Evolutionary conservation across 768 basidiomycete genomes (phyloP).

Genomic region (Suillus americanus): DNA sequence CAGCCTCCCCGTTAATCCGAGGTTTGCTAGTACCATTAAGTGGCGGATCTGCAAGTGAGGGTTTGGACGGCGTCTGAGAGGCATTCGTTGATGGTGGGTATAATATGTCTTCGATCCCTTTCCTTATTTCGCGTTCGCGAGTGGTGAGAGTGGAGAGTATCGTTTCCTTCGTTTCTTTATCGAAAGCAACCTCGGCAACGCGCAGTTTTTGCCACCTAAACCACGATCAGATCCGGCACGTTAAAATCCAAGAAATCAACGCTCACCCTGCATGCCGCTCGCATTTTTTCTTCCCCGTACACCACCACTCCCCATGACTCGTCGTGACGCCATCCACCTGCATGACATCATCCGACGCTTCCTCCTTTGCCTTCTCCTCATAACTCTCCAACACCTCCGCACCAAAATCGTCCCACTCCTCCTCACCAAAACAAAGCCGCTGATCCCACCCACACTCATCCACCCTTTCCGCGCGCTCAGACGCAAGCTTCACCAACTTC

Average conservation of each 20-base stretch:
- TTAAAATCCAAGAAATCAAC: background rate
- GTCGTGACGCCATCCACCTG: conserved; percentile 32
- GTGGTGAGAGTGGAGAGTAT: conserved; percentile 65
- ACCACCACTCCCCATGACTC: conserved; percentile 69
- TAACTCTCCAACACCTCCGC: conserved; percentile 70
- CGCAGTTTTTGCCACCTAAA: conserved; percentile 80
- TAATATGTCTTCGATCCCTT: conserved; percentile 71
- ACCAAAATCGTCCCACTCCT: conserved; percentile 73
- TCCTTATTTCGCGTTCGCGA: conserved; percentile 76
- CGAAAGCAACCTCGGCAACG: conserved; percentile 66
- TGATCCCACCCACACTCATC: conserved; percentile 89
- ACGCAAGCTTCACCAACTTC: conserved; percentile 64
- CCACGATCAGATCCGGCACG: conserved; percentile 10
- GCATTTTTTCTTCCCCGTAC: conserved; percentile 70
- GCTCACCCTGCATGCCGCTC: conserved; percentile 76
- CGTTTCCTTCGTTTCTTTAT: conserved; percentile 74
- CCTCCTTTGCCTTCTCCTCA: conserved; percentile 42
- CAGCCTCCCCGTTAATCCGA: conserved; percentile 41
- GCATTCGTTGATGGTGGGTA: conserved; percentile 44
- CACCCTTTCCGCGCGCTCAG: conserved; percentile 60
- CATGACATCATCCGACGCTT: conserved; percentile 37
- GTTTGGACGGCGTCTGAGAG: conserved; percentile 32
- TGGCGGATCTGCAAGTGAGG: conserved; percentile 36
- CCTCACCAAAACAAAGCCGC: conserved; percentile 79
- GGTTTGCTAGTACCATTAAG: conserved; percentile 48